Base-by-base conservation (phyloP, 1,284 basidiomycete genomes). In the Sanghuangporus baumii region DNA sequence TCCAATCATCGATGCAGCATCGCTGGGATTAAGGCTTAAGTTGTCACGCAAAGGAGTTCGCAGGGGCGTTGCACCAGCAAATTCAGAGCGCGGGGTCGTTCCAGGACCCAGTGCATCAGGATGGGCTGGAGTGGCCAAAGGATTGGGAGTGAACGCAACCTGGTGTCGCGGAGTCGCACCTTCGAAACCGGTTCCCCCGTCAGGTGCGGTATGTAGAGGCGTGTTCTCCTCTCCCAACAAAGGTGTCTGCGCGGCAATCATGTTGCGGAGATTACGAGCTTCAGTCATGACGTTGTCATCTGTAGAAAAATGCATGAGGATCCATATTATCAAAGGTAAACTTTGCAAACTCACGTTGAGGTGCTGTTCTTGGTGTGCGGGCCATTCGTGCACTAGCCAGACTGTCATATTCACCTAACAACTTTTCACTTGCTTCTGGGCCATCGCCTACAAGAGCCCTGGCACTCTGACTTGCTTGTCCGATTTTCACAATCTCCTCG, bases 401-500 rank as follows among this genome's bases (percentile, higher is more conserved):
- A 6, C 89, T 88, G 70, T 96, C 92, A 72, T 99, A 99, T 62
- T 97, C 94, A 66, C 93, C 94, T 51, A 99, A 75, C 55, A 99
- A 78, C 65, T 88, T 85, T 38, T 88, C 91, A 60, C 91, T 97
- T 1, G 95, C 93, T 66, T 93, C 92, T 66, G 82, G 89, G 1
- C 90, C 90, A 31, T 87, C 89, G 9, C 81, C 76, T 6, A 98
- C 94, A 68, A 98, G 74, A 5, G 88, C 86, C 70, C 94, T 88
- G 8, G 95, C 91, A 65, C 85, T 88, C 76, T 98, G 93, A 6
- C 95, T 91, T 0, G 92, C 91, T 72, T 93, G 89, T 0, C 96
- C 97, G 69, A 99, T 96, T 80, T 99, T 99, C 70, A 98, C 96
- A 69, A 99, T 98, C 69, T 98, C 95, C 76, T 99, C 97, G 57